Conservation (phyloP, 2,329 filamentous ascomycete genomes). For the Xylaria hypoxylon region DNA sequence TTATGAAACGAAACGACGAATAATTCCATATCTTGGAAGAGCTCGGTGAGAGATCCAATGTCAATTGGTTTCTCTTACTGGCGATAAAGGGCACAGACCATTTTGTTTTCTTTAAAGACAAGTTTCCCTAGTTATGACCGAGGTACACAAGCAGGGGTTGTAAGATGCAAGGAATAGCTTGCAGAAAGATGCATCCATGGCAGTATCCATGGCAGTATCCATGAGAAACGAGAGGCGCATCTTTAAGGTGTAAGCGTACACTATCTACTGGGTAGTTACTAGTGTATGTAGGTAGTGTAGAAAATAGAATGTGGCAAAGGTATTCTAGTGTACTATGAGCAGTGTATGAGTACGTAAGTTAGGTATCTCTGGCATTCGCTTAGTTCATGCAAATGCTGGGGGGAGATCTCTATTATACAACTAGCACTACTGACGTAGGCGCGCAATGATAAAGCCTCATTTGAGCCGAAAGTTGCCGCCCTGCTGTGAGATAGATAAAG, state of each 20-base stretch:
- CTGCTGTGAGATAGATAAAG: background rate
- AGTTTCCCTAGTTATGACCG: background rate
- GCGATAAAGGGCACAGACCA: background rate
- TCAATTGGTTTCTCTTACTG: background rate
- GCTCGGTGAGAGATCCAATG: background rate
- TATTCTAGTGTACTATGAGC: background rate
- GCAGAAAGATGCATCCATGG: slow-evolving; percentile 9
- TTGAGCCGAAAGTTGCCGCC: background rate
- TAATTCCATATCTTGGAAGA: background rate
- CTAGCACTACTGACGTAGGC: slow-evolving; percentile 17
- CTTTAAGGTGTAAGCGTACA: background rate
- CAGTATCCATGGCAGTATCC: background rate
- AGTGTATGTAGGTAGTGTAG: background rate
- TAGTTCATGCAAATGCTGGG: slow-evolving; percentile 18
- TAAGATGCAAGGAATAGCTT: background rate
- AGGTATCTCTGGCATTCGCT: slow-evolving; percentile 6
- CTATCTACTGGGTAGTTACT: no score
- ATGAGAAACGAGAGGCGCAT: background rate
- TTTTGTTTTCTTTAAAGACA: background rate
- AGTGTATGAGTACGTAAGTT: no score
- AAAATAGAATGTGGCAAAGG: slow-evolving; percentile 20
- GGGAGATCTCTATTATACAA: slow-evolving; percentile 4
- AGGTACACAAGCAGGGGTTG: slow-evolving; percentile 4
- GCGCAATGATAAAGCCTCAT: slow-evolving; percentile 4
- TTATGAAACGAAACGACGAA: background rate